Conservation (phyloP, 202 grass and related monocot species). For the Zizania palustris region DNA sequence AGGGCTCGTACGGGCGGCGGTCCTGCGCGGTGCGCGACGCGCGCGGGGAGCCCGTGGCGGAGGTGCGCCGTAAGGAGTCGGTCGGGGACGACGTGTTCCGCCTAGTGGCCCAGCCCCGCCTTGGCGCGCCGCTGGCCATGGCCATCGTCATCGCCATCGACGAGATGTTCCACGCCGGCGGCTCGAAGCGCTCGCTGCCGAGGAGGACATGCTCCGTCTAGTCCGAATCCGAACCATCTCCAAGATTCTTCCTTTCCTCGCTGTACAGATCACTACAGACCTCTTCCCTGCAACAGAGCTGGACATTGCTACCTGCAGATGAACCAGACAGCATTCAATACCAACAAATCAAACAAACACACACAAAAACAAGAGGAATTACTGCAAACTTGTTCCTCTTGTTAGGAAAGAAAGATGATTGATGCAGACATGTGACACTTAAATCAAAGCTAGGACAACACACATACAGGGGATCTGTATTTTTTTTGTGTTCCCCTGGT, state of each 20-base stretch:
- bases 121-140: conserved; percentile 56
- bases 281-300: too few species aligned
- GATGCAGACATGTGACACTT: not conserved
- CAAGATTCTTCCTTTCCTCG: not conserved
- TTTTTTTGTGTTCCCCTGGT: not conserved
- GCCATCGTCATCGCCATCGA: conserved; percentile 68
- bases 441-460: not conserved
- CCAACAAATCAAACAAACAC: too few species aligned
- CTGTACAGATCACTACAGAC: too few species aligned
- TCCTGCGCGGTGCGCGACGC: conserved; percentile 51
- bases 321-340: too few species aligned
- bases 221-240: not conserved
- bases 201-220: conserved; percentile 46
- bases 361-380: not conserved
- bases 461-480: not conserved
- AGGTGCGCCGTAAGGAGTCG: conserved; percentile 63
- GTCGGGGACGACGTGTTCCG: conserved; percentile 71
- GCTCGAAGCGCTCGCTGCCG: conserved; percentile 35
- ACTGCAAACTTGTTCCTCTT: not conserved
- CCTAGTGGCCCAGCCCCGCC: conserved; percentile 41
- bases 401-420: too few species aligned
- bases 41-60: conserved; percentile 42
- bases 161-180: conserved; percentile 56
- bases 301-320: too few species aligned
- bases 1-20: conserved; percentile 70